Percentiles rank a stretch among this genome's conserved stretches.
These are phyloP conservation scores for Meyerozyma sp. DNA, from an alignment of 1,139 yeast species.

Conservation along the genomic window DNA sequence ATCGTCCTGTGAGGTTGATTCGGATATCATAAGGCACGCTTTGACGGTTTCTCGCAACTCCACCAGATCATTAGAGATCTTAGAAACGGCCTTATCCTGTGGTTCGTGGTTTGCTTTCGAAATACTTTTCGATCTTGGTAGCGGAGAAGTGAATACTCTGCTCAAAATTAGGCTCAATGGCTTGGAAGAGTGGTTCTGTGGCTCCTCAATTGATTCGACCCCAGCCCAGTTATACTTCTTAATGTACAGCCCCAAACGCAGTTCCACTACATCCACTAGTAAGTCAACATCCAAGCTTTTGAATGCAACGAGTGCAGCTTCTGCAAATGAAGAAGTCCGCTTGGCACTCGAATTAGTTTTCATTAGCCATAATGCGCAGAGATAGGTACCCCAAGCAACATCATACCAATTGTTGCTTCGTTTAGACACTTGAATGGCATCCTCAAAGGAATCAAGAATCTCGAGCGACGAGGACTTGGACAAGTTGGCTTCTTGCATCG, in stretches of 20 bases:
- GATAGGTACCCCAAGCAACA: slow-evolving; percentile 36
- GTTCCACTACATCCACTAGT: slow-evolving; percentile 9
- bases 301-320: slow-evolving; percentile 16
- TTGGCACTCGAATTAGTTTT: slow-evolving; percentile 16
- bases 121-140: background rate
- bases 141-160: background rate
- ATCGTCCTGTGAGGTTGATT: slow-evolving; percentile 34
- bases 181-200: background rate
- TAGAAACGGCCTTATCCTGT: background rate
- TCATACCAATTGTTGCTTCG: slow-evolving; percentile 29
- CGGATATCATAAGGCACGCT: slow-evolving; percentile 47
- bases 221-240: slow-evolving; percentile 30
- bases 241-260: slow-evolving; percentile 15
- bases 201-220: slow-evolving; percentile 10
- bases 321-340: slow-evolving; percentile 4
- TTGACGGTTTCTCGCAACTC: slow-evolving; percentile 29
- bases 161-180: background rate
- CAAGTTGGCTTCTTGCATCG: slow-evolving; percentile 15
- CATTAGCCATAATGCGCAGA: slow-evolving; percentile 46
- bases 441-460: slow-evolving; percentile 42
- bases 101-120: background rate
- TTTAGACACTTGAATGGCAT: slow-evolving; percentile 36
- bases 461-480: slow-evolving; percentile 18
- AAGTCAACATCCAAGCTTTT: slow-evolving; percentile 13
- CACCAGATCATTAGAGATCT: slow-evolving; percentile 2